phyloP scores from a whole-genome alignment of 345 rosid species.

The Nephelium lappaceum region DNA sequence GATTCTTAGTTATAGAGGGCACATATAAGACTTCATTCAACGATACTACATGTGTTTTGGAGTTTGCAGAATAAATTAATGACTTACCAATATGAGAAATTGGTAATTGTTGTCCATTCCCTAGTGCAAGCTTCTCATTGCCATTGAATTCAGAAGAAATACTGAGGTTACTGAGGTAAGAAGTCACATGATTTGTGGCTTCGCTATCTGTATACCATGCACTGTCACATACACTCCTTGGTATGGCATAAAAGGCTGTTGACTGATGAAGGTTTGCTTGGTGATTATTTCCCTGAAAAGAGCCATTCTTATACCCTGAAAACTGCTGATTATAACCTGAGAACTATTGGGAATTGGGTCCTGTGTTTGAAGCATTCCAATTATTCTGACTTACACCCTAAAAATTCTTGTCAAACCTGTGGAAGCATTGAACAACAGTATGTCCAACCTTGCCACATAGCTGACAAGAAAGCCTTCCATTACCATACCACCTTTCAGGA shows the following conservation, averaged over 20 bases:
- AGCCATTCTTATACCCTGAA: background rate
- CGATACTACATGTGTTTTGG: no score
- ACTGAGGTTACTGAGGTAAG: background rate
- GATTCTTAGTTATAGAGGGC: no score
- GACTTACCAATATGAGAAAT: background rate
- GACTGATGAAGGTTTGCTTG: background rate
- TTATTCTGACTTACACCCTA: no score
- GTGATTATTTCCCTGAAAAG: background rate
- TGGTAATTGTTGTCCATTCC: background rate
- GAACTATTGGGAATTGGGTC: no score
- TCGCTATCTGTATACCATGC: background rate
- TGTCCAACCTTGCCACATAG: no score
- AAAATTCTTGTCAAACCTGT: no score
- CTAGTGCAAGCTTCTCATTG: background rate
- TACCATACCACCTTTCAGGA: no score
- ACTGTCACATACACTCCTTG: background rate
- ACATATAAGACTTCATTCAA: no score
- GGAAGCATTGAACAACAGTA: no score
- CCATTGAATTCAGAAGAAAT: background rate
- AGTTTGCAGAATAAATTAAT: no score
- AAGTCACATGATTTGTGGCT: background rate
- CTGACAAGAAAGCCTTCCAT: no score
- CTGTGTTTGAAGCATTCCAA: no score
- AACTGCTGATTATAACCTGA: background rate
- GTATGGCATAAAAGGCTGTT: background rate